Evolutionary conservation across 805 yeast species (phyloP), one percentile per base, ranked within the genome.

Genomic region (Candida dajiaensis): DNA sequence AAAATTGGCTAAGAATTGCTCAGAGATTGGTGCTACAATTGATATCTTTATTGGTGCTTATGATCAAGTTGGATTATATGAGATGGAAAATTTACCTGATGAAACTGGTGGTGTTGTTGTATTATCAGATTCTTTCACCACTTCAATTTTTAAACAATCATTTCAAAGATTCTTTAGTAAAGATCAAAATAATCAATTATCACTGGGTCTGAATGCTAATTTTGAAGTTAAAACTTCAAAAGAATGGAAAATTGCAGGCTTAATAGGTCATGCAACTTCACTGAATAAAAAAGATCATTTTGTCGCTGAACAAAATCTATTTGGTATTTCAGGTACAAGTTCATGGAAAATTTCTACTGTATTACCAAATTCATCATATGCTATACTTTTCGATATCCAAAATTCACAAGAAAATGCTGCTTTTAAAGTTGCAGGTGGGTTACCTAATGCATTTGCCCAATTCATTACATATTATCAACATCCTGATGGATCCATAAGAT

Each of bases 141-240:
- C 87, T 0, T 76, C 87, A 1, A 81, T 82, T 50, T 82, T 82
- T 68, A 79, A 77, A 55, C 86, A 81, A 63, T 80, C 86, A 21
- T 73, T 81, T 46, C 69, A 74, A 44, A 73, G 76, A 55, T 74
- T 80, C 50, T 71, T 81, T 54, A 62, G 60, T 19, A 70, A 67
- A 46, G 68, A 66, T 26, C 56, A 53, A 15, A 58, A 63, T 8
- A 77, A 66, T 0, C 64, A 59, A 46, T 60, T 77, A 26, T 71
- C 72, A 28, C 69, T 78, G 72, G 88, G 81, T 0, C 65, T 77
- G 51, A 81, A 80, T 62, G 80, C 79, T 2, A 74, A 83, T 3
- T 64, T 82, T 40, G 87, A 82, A 58, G 70, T 80, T 19, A 77
- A 77, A 51, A 65, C 73, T 6, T 65, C 80, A 0, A 56, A 63